Evolutionary conservation across 371 early-diverging fungal genomes (phyloP).

Genomic region (Haplosporangium sp.): DNA sequence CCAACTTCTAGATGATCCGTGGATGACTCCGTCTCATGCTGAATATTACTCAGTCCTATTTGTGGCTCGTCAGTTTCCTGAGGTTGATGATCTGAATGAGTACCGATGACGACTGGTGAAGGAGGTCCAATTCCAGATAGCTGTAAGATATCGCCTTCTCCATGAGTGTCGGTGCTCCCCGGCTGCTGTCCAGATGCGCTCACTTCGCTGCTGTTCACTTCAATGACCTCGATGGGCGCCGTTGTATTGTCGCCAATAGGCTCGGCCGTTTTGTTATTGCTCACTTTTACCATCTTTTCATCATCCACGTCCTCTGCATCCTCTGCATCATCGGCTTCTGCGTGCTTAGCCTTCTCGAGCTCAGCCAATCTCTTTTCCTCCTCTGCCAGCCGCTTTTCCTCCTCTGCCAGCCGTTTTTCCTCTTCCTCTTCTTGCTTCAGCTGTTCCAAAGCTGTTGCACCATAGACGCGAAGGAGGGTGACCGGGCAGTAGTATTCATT

Average conservation of each 20-base stretch:
- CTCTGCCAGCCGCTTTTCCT: constrained; percentile 48
- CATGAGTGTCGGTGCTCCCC: neutral
- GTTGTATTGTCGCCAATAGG: neutral
- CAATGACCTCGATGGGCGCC: neutral
- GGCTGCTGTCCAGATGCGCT: neutral
- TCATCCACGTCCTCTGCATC: constrained; percentile 24
- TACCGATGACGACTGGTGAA: neutral
- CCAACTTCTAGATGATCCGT: constrained; percentile 3
- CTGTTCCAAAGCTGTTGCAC: constrained; percentile 93
- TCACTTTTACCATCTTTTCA: constrained; percentile 8
- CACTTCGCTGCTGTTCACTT: neutral
- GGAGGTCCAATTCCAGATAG: neutral
- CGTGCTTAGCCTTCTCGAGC: constrained; percentile 47
- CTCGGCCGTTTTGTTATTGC: neutral
- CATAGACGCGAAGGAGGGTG: constrained; percentile 88
- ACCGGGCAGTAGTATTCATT: constrained; percentile 95
- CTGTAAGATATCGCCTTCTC: neutral
- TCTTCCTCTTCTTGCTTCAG: constrained; percentile 75
- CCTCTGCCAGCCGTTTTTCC: constrained; percentile 60
- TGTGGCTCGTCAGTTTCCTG: neutral
- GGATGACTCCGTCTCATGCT: neutral
- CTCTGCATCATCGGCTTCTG: constrained; percentile 45
- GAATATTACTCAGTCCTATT: neutral
- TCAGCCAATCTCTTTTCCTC: constrained; percentile 24
- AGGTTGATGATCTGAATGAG: neutral